These are phyloP conservation scores for Plasmodium yoelii DNA, from an alignment of 169 alveolate species.

Conservation along the genomic window DNA sequence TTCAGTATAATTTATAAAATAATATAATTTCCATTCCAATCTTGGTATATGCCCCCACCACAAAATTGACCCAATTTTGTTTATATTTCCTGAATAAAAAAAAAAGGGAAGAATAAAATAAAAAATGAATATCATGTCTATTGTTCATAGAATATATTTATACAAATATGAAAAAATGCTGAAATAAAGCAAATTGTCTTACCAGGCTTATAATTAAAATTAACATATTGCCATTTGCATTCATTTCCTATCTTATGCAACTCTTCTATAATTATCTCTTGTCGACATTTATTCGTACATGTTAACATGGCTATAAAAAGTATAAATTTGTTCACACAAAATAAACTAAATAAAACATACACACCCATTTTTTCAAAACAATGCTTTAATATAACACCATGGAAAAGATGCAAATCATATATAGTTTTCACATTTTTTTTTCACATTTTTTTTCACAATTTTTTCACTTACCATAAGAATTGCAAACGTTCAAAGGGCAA, in stretches of 20 bases:
- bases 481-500: slow-evolving; percentile 50
- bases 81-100: slow-evolving; percentile 27
- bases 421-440: too few species aligned
- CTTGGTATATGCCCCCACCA: slow-evolving; percentile 77
- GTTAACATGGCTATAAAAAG: slow-evolving; percentile 56
- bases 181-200: neutral
- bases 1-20: slow-evolving; percentile 33
- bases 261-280: slow-evolving; percentile 56
- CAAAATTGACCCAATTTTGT: slow-evolving; percentile 48
- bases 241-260: slow-evolving; percentile 29
- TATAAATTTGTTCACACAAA: neutral
- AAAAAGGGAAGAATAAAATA: neutral
- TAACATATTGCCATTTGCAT: slow-evolving; percentile 28
- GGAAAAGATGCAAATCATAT: neutral
- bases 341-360: neutral
- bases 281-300: slow-evolving; percentile 2
- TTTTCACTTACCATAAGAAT: slow-evolving; percentile 66
- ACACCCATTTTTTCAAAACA: neutral
- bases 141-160: neutral
- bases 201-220: slow-evolving; percentile 54
- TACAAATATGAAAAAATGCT: neutral
- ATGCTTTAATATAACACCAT: neutral
- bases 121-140: neutral
- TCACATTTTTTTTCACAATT: too few species aligned
- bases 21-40: slow-evolving; percentile 59